Percentiles rank a stretch among this genome's conserved stretches.
These are phyloP conservation scores for Gossypioides kirkii DNA, from an alignment of 345 rosid species.

Conservation along the genomic window DNA sequence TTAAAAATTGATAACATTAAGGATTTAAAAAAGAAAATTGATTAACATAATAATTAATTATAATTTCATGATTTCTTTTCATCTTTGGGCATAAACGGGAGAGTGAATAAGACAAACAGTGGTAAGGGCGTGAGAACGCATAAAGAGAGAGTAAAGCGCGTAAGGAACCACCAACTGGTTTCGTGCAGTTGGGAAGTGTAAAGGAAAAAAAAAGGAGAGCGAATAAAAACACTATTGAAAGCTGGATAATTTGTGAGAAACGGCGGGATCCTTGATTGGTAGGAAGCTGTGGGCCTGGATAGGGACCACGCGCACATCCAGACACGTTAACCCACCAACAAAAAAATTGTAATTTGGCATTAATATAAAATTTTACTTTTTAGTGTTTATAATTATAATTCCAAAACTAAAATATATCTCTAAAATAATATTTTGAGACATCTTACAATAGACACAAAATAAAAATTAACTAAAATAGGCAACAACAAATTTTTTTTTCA, in stretches of 20 bases:
- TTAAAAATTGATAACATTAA: background rate
- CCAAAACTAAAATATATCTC: no score
- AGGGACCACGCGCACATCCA: conserved; percentile 8
- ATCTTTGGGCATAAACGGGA: no score
- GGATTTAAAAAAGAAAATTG: background rate
- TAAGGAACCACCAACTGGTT: background rate
- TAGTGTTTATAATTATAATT: no score
- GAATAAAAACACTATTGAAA: background rate
- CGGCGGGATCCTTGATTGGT: background rate
- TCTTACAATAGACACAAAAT: no score
- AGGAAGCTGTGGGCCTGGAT: background rate
- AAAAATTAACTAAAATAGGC: background rate
- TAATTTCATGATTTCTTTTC: no score
- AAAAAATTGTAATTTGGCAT: no score
- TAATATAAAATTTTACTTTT: no score
- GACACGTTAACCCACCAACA: no score
- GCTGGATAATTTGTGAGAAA: background rate
- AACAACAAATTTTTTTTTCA: no score
- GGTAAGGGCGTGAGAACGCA: background rate
- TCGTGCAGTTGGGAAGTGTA: background rate
- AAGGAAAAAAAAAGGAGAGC: background rate
- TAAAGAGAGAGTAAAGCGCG: background rate
- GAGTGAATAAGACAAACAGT: background rate
- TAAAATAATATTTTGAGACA: no score
- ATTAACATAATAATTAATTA: background rate